Evolutionary conservation across 768 basidiomycete species (phyloP), one percentile per base, ranked within the genome.

Genomic region (Boletus vermiculosoides): DNA sequence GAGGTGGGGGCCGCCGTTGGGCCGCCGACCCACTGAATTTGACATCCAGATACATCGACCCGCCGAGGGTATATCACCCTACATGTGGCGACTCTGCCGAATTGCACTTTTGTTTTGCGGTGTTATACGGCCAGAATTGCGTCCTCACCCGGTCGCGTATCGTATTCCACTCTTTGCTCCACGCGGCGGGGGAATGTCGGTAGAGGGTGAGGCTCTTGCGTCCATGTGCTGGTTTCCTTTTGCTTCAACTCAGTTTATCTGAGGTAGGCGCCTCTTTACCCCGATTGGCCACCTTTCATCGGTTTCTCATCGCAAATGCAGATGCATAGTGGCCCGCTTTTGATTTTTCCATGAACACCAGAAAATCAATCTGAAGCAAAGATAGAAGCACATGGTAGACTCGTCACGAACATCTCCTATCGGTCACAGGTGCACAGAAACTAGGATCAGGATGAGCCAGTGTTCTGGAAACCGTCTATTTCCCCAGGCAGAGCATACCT

Each of bases 151-250:
- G 45, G 48, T 40, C 37, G n/a, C 34, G 25, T 30, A 37, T 37
- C 31, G 4, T 47, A 22, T 45, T 16, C 45, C 23, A 51, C 16
- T 4, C 28, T 25, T 39, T 46, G 20, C 23, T 45, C 31, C 44
- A 41, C 30, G 30, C 16, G 1, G 12, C 23, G 20, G 18, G 23
- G 8, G 30, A 56, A 52, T 20, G 15, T n/a, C 39, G 25, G 13
- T 25, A 31, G 20, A 44, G 45, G 40, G 47, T 45, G 22, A 22
- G 25, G 36, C 28, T 37, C 48, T 23, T 31, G 31, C 25, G 20
- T 46, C 41, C 55, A 61, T 61, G 39, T 40, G 39, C n/a, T 5
- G 39, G 53, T 31, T 20, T 20, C 20, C 36, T 57, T 44, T 59
- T 4, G 15, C 48, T 5, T 45, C 49, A 25, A 31, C 13, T n/a